Base-by-base conservation (phyloP, 768 basidiomycete species). In the Dioszegia crocea region DNA sequence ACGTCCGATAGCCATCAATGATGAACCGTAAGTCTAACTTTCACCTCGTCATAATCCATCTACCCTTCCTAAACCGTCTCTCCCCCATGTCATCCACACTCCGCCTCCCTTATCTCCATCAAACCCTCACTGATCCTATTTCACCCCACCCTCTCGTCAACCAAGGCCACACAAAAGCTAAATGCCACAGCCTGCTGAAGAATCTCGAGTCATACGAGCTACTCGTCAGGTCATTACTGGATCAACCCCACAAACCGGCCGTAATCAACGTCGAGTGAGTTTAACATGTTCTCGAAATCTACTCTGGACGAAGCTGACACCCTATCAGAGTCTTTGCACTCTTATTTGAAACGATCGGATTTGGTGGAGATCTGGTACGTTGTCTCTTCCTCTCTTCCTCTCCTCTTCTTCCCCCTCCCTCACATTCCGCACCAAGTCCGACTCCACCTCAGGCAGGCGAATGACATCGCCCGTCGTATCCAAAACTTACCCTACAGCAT, bases 181-280 rank as follows among this genome's bases (percentile, higher is more conserved):
- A 51, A 4, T 4, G 17, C 17, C 31, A 24, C 39, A 68, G 67
- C 10, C 48, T 66, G 16, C 41, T 59, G 3, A n/a, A 48, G n/a
- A 63, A 65, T 50, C 60, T 62, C 58, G 61, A 67, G 27, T 61
- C 60, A 16, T 75, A 68, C 51, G 74, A 75, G 53, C 61, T 73
- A 6, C 54, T 75, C 19, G 38, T 73, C 17, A 58, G 74, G 40
- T 60, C 62, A 2, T 33, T 75, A 21, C 44, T 67, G 19, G 74
- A 75, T 23, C 50, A 73, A 36, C 65, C 65, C 1, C 65, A 61
- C n/a, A 58, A 70, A 36, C 74, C 74, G 2, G 74, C 74, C 2
- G 61, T 75, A 23, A 46, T 75, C 47, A 71, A 64, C 46, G 23
- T 75, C 14, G 65, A 73, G 73, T 75, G 47, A 65, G 73, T 36